Conservation (phyloP, 2,329 filamentous ascomycete species). For the Alternaria postmessia region DNA sequence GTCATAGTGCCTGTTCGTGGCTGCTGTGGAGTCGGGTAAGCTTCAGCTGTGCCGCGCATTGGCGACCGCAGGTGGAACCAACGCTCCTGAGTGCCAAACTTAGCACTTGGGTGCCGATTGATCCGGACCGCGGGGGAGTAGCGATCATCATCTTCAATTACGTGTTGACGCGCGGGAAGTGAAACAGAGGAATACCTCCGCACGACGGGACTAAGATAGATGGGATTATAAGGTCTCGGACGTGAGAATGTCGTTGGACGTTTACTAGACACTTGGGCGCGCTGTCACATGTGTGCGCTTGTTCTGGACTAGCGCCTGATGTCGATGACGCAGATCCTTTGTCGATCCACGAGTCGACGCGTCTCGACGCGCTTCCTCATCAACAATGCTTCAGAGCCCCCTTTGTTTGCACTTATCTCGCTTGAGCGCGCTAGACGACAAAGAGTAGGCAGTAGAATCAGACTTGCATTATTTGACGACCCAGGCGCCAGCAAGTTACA, state of each 20-base stretch:
- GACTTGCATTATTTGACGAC: background rate
- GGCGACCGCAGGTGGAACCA: slow-evolving; percentile 24
- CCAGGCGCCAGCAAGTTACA: background rate
- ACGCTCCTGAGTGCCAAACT: slow-evolving; percentile 14
- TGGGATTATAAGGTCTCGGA: background rate
- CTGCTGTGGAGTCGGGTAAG: slow-evolving; percentile 14
- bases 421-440: background rate
- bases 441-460: background rate
- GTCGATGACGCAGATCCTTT: background rate
- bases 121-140: slow-evolving; percentile 13
- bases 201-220: background rate
- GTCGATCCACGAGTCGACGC: background rate
- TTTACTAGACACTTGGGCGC: background rate
- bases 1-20: slow-evolving; percentile 13
- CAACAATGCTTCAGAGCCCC: background rate
- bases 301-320: background rate
- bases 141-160: background rate
- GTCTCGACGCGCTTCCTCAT: background rate
- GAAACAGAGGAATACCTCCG: too few relatives aligned
- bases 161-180: background rate
- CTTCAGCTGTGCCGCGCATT: slow-evolving; percentile 27
- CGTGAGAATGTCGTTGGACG: background rate
- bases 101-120: slow-evolving; percentile 26
- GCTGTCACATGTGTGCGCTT: background rate
- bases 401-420: background rate